These are phyloP conservation scores for Raddia distichophylla DNA, from an alignment of 176 grass and related monocot species.

Conservation along the genomic window DNA sequence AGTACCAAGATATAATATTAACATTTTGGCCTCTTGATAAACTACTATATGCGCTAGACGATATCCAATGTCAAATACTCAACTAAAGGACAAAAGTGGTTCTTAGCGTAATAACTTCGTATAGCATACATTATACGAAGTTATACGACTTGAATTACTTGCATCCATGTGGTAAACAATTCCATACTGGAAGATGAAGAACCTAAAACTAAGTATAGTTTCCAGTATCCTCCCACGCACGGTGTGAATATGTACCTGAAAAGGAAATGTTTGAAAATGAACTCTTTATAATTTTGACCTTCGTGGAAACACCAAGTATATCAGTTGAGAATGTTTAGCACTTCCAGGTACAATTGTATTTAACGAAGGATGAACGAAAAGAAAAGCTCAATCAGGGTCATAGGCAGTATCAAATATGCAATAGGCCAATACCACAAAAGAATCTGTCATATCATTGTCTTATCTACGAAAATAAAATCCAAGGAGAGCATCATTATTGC, in stretches of 20 bases:
- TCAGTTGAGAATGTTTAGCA: slow-evolving; percentile 5
- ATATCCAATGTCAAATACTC: neutral
- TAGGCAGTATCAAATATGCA: neutral
- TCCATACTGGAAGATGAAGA: slow-evolving; percentile 94
- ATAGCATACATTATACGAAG: too few species aligned
- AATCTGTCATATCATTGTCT: neutral
- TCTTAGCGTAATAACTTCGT: too few species aligned
- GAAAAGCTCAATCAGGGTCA: neutral
- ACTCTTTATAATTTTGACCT: slow-evolving; percentile 1
- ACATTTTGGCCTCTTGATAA: neutral
- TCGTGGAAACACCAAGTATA: neutral
- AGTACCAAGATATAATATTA: slow-evolving; percentile 34
- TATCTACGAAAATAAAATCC: neutral
- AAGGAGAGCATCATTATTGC: neutral
- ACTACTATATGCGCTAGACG: neutral
- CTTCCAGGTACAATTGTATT: neutral
- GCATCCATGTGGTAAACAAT: slow-evolving; percentile 88
- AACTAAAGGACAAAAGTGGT: neutral
- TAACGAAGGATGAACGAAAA: neutral
- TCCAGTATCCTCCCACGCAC: slow-evolving; percentile 84
- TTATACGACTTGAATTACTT: slow-evolving; percentile 23
- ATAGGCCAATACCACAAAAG: neutral
- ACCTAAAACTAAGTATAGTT: slow-evolving; percentile 79
- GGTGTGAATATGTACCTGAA: slow-evolving; percentile 85
- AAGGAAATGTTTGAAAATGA: slow-evolving; percentile 38